A percentile compares a stretch with the other conserved stretches of the same genome.
Conservation (phyloP, 768 basidiomycete species). For the Pisolithus tinctorius region DNA sequence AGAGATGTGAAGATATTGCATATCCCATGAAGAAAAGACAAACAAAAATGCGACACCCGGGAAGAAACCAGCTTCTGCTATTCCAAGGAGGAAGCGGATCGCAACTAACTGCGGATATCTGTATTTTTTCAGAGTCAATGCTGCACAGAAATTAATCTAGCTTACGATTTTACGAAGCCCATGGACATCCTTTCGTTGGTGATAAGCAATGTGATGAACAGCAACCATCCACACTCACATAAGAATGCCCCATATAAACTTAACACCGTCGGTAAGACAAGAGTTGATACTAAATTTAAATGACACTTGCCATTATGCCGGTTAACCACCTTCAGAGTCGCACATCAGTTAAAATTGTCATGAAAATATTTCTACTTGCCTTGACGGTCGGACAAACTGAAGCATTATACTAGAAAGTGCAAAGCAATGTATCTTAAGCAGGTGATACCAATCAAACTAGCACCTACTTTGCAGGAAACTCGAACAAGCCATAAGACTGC, state of each 20-base stretch:
- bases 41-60: constrained; percentile 70
- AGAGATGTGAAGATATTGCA: neutral
- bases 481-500: constrained; percentile 45
- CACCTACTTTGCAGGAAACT: constrained; percentile 59
- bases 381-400: constrained; percentile 57
- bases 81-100: constrained; percentile 46
- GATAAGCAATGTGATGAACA: neutral
- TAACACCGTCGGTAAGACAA: neutral
- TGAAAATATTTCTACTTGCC: constrained; percentile 24
- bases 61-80: constrained; percentile 61
- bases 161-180: constrained; percentile 59
- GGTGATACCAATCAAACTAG: neutral
- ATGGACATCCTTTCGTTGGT: constrained; percentile 41
- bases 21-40: constrained; percentile 6
- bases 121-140: neutral
- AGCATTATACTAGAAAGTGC: constrained; percentile 28
- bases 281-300: neutral
- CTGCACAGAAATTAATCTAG: neutral
- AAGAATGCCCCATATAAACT: constrained; percentile 57
- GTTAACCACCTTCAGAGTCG: constrained; percentile 45
- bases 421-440: neutral
- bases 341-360: neutral
- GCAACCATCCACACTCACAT: constrained; percentile 32
- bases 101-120: constrained; percentile 57
- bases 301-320: constrained; percentile 45